These are phyloP conservation scores for Penicillium sp. DNA, from an alignment of 2,329 filamentous ascomycete species.

Conservation along the genomic window DNA sequence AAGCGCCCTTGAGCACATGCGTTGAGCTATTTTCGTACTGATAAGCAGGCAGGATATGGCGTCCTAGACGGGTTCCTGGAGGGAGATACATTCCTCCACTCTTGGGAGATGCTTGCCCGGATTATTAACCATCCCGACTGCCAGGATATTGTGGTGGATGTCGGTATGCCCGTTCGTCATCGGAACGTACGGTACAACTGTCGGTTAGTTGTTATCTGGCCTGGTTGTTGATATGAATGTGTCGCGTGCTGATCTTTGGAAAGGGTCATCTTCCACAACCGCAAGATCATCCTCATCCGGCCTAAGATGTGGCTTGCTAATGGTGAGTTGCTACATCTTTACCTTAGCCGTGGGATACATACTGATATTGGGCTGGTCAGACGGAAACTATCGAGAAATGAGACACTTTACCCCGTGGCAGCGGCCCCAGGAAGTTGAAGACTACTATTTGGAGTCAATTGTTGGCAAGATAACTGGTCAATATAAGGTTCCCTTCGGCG, in stretches of 20 bases:
- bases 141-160: slow-evolving; percentile 69
- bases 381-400: slow-evolving; percentile 69
- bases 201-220: slow-evolving; percentile 39
- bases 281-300: slow-evolving; percentile 71
- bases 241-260: neutral
- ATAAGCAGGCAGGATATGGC: slow-evolving; percentile 54
- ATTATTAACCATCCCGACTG: slow-evolving; percentile 66
- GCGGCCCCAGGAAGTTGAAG: slow-evolving; percentile 60
- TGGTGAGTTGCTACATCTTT: slow-evolving; percentile 35
- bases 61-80: slow-evolving; percentile 71
- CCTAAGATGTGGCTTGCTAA: slow-evolving; percentile 75
- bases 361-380: slow-evolving; percentile 18
- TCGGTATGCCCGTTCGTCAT: slow-evolving; percentile 67
- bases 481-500: slow-evolving; percentile 67
- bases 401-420: slow-evolving; percentile 70
- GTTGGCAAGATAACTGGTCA: slow-evolving; percentile 63
- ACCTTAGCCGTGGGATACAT: neutral
- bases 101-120: slow-evolving; percentile 65
- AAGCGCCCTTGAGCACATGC: neutral
- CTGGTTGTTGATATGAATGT: neutral
- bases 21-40: neutral
- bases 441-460: slow-evolving; percentile 67
- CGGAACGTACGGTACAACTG: slow-evolving; percentile 69
- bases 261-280: slow-evolving; percentile 64
- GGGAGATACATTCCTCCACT: slow-evolving; percentile 62